A percentile compares a stretch with the other conserved stretches of the same genome.
phyloP scores from a whole-genome alignment of 2,329 filamentous ascomycete species.

The Aspergillus sp. region DNA sequence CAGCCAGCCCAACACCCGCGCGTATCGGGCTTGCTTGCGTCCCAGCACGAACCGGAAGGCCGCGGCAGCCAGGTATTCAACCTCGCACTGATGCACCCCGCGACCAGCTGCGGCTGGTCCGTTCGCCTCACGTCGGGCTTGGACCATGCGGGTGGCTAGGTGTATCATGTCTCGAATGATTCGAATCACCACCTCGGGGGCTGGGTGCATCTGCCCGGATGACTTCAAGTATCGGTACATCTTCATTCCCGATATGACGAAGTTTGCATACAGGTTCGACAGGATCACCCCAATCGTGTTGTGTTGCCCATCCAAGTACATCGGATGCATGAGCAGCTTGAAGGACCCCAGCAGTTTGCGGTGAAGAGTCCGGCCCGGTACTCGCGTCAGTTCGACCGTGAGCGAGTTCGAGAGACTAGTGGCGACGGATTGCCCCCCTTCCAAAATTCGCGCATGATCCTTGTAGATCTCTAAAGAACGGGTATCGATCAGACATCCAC shows the following conservation, averaged over 20 bases:
- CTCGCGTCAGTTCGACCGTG: slow-evolving; percentile 73
- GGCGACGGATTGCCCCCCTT: slow-evolving; percentile 54
- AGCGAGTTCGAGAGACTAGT: slow-evolving; percentile 67
- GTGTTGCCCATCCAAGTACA: slow-evolving; percentile 60
- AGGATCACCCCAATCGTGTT: slow-evolving; percentile 71
- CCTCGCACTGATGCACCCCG: slow-evolving; percentile 61
- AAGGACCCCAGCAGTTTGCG: slow-evolving; percentile 74
- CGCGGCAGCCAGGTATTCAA: slow-evolving; percentile 64
- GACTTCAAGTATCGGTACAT: slow-evolving; percentile 62
- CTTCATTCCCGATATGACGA: slow-evolving; percentile 77
- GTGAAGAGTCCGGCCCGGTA: slow-evolving; percentile 75
- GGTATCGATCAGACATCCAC: slow-evolving; percentile 76
- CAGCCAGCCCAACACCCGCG: slow-evolving; percentile 68
- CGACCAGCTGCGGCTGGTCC: slow-evolving; percentile 49
- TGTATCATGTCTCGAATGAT: slow-evolving; percentile 68
- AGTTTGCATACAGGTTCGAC: slow-evolving; percentile 72
- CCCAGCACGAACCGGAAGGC: slow-evolving; percentile 70
- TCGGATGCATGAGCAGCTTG: slow-evolving; percentile 75
- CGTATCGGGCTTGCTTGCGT: slow-evolving; percentile 71
- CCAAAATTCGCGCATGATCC: slow-evolving; percentile 56
- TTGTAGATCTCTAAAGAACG: slow-evolving; percentile 73
- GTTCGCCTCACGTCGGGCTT: slow-evolving; percentile 47
- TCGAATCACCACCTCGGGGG: slow-evolving; percentile 60
- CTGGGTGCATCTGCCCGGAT: slow-evolving; percentile 54
- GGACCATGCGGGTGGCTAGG: slow-evolving; percentile 65